Evolutionary conservation across 2,329 filamentous ascomycete species (phyloP).

Genomic region (Cladosporium sp.): DNA sequence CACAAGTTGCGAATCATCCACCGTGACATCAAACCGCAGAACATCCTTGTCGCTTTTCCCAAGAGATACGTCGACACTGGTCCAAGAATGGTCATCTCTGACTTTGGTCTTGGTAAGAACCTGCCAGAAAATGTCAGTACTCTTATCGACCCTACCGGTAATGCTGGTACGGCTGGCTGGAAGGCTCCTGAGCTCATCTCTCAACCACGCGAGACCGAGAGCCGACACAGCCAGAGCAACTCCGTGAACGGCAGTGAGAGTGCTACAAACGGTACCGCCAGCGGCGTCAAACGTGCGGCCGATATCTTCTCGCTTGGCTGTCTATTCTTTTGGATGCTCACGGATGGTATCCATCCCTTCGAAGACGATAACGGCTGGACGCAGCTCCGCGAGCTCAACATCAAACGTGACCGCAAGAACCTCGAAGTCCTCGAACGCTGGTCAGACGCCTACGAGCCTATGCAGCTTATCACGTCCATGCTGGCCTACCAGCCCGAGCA

Average conservation of each 20-base stretch:
- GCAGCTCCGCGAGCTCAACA: slow-evolving; percentile 81
- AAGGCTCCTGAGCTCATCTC: slow-evolving; percentile 89
- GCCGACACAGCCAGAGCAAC: slow-evolving; percentile 40
- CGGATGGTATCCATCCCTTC: slow-evolving; percentile 86
- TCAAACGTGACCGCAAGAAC: slow-evolving; percentile 78
- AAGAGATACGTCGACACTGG: slow-evolving; percentile 59
- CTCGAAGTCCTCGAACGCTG: slow-evolving; percentile 53
- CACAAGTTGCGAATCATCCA: slow-evolving; percentile 94
- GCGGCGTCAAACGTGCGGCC: slow-evolving; percentile 89
- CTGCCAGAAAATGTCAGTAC: slow-evolving; percentile 92
- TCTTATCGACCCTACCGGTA: slow-evolving; percentile 88
- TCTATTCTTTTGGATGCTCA: slow-evolving; percentile 99
- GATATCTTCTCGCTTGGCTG: slow-evolving; percentile 97
- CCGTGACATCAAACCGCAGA: slow-evolving; percentile 94
- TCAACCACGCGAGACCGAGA: slow-evolving; percentile 43
- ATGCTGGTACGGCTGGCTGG: slow-evolving; percentile 94
- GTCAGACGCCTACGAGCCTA: slow-evolving; percentile 80
- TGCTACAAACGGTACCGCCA: slow-evolving; percentile 43
- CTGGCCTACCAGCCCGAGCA: slow-evolving; percentile 59
- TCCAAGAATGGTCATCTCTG: slow-evolving; percentile 88
- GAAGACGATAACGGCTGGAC: slow-evolving; percentile 93
- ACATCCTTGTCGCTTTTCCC: slow-evolving; percentile 77
- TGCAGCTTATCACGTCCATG: slow-evolving; percentile 84
- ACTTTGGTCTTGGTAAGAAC: slow-evolving; percentile 97
- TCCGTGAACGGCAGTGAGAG: slow-evolving; percentile 51